phyloP scores from a whole-genome alignment of 495 filamentous ascomycete genomes.

The Tuber borchii region DNA sequence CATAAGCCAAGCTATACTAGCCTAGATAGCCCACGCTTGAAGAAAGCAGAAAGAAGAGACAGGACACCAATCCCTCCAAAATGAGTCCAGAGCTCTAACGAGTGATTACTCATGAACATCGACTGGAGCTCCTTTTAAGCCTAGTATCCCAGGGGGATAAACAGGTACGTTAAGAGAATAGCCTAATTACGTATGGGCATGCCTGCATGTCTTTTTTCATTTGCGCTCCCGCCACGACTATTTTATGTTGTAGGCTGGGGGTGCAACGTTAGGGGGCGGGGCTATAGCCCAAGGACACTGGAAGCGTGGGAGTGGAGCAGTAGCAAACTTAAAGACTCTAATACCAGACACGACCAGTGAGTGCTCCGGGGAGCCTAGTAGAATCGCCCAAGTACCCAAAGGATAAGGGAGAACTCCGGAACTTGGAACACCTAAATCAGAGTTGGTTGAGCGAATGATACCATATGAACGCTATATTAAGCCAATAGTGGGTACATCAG shows the following conservation, averaged over 20 bases:
- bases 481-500: neutral
- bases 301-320: neutral
- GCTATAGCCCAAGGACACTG: no score
- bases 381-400: neutral
- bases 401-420: neutral
- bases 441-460: neutral
- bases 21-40: neutral
- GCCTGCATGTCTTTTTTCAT: neutral
- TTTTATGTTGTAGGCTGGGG: neutral
- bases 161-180: neutral
- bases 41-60: neutral
- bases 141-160: neutral
- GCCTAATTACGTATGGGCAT: neutral
- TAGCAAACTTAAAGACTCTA: neutral
- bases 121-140: neutral
- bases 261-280: neutral
- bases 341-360: neutral
- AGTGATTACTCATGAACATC: neutral
- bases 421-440: neutral
- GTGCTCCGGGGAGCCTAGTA: neutral
- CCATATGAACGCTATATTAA: neutral
- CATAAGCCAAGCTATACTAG: neutral
- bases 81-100: neutral
- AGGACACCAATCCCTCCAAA: neutral
- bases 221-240: neutral